Evolutionary conservation across 768 basidiomycete species (phyloP), one percentile per base, ranked within the genome.

Genomic region (Xanthoconium purpureum): DNA sequence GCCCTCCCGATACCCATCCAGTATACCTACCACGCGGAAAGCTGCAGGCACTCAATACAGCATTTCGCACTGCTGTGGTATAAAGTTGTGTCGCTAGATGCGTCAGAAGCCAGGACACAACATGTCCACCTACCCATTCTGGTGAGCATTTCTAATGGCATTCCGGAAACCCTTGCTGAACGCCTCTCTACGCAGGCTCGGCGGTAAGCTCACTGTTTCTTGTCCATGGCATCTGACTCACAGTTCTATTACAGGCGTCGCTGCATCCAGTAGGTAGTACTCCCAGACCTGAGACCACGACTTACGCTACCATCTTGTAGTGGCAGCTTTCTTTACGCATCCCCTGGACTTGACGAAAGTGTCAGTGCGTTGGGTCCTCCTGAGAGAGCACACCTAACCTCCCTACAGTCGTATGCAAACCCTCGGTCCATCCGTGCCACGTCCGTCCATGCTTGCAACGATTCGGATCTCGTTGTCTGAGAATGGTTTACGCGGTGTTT

Each of bases 281-380:
- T 20, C n/a, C 18, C 18, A 42, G 13, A 30, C 10, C 32, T 24
- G 24, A 14, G 28, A 13, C 17, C 12, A 20, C 48, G 56, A 9
- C 52, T 62, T 33, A 60, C 32, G 33, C 44, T 53, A 24, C 37
- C 18, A 46, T 55, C 32, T 54, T 62, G 45, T 57, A 89, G 89
- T 91, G 83, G 90, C 91, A 39, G 87, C 90, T 30, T 83, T 79
- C 52, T 86, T 82, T 66, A 93, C 90, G 0, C 91, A 93, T 74
- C 91, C 91, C 38, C 71, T 93, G 53, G 91, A 93, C 72, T 75
- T 93, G 51, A 88, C 89, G 33, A 95, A 93, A 84, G 88, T 92
- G 85, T 89, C 56, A 57, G 84, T 75, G 14, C 30, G 48, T 45
- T 33, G 9, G 9, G 38, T 47, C 45, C 33, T 11, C 49, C 29